phyloP scores from a whole-genome alignment of 2,329 filamentous ascomycete genomes.

The Metarhizium album region DNA sequence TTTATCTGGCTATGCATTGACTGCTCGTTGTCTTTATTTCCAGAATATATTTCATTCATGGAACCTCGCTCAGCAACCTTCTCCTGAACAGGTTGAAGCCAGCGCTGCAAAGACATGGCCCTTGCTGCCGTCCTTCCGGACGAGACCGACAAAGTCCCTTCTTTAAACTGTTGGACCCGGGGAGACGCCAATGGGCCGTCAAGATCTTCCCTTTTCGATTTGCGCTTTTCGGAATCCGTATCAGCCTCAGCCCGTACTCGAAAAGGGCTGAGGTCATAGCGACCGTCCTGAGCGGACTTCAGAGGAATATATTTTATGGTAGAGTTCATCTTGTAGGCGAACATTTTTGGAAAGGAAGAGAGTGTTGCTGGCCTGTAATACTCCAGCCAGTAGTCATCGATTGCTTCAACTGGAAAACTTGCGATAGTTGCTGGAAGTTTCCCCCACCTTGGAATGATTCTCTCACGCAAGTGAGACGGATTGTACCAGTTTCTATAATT shows the following conservation, averaged over 20 bases:
- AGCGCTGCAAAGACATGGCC: slow-evolving; percentile 48
- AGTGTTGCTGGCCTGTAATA: slow-evolving; percentile 85
- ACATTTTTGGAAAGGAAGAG: slow-evolving; percentile 86
- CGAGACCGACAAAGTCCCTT: slow-evolving; percentile 28
- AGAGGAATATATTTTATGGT: slow-evolving; percentile 75
- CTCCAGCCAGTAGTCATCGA: slow-evolving; percentile 95
- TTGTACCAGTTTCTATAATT: slow-evolving; percentile 90
- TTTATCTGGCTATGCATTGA: slow-evolving; percentile 31
- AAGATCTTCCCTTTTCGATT: slow-evolving; percentile 56
- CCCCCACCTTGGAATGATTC: slow-evolving; percentile 39
- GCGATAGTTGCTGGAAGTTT: slow-evolving; percentile 24
- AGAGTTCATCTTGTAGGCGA: slow-evolving; percentile 84
- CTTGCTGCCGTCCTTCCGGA: slow-evolving; percentile 28
- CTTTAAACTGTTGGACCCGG: slow-evolving; percentile 21
- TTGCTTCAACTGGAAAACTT: slow-evolving; percentile 44
- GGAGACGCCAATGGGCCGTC: slow-evolving; percentile 43
- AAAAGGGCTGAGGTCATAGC: slow-evolving; percentile 82
- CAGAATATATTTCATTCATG: not conserved
- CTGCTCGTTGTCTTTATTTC: not conserved
- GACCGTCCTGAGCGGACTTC: slow-evolving; percentile 58
- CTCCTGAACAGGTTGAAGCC: slow-evolving; percentile 43
- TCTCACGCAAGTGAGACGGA: slow-evolving; percentile 55
- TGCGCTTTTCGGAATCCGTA: slow-evolving; percentile 50
- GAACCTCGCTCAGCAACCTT: slow-evolving; percentile 15
- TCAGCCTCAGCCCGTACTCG: slow-evolving; percentile 59